Conservation (phyloP, 2,329 filamentous ascomycete species). For the Colletotrichum sp. region DNA sequence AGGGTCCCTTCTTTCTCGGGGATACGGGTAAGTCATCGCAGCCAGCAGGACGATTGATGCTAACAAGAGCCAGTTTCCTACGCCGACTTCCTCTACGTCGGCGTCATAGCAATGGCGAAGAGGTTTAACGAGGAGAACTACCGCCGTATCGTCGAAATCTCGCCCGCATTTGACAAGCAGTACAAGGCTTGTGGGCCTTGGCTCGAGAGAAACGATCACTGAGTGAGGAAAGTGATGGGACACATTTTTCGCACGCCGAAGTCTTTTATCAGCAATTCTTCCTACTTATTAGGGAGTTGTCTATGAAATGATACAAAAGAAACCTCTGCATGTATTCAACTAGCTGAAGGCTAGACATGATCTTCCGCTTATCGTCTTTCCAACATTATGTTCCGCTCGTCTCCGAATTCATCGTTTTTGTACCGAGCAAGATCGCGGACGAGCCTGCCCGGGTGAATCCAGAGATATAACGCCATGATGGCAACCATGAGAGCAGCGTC, state of each 20-base stretch:
- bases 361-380: background rate
- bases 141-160: constrained; percentile 35
- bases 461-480: constrained; percentile 36
- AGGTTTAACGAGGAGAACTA: constrained; percentile 41
- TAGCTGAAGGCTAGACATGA: background rate
- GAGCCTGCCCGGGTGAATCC: constrained; percentile 21
- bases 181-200: constrained; percentile 11
- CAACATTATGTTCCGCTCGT: constrained; percentile 3
- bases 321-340: background rate
- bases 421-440: constrained; percentile 6
- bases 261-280: background rate
- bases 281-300: background rate
- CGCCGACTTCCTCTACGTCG: constrained; percentile 63
- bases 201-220: background rate
- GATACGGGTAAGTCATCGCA: constrained; percentile 42
- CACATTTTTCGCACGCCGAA: accelerated
- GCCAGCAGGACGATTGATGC: background rate
- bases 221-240: background rate
- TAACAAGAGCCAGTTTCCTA: constrained; percentile 35
- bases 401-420: background rate
- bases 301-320: background rate
- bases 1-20: constrained; percentile 68
- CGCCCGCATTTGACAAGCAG: background rate
- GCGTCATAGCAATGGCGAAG: constrained; percentile 49
- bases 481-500: constrained; percentile 44